Conservation (phyloP, 1,284 basidiomycete genomes). For the Singerocomus inundabilis region DNA sequence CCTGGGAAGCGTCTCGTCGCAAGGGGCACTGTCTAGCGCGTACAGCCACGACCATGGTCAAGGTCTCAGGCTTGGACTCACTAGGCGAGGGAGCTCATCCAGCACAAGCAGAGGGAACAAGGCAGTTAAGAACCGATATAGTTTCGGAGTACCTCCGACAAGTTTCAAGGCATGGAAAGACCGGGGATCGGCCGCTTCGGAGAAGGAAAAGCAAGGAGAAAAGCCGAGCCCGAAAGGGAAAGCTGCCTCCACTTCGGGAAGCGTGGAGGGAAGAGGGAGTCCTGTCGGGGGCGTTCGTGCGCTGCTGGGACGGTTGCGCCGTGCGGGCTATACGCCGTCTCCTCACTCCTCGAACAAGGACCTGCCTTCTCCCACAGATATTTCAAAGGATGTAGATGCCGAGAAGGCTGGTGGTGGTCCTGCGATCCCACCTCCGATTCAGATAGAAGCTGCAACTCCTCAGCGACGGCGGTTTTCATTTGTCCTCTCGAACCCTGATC, state of each 20-base stretch:
- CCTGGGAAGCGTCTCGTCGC: constrained; percentile 32
- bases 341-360: constrained; percentile 27
- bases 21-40: constrained; percentile 29
- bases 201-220: constrained; percentile 19
- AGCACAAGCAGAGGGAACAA: constrained; percentile 21
- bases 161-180: constrained; percentile 31
- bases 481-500: constrained; percentile 34
- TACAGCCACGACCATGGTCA: constrained; percentile 18
- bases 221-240: constrained; percentile 19
- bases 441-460: constrained; percentile 16
- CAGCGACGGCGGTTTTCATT: constrained; percentile 28
- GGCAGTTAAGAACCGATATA: constrained; percentile 7
- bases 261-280: constrained; percentile 20
- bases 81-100: constrained; percentile 17
- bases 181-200: constrained; percentile 15
- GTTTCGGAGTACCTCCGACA: constrained; percentile 27
- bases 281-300: constrained; percentile 26
- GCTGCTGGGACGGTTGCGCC: constrained; percentile 28
- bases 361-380: constrained; percentile 17
- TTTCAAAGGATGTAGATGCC: constrained; percentile 12
- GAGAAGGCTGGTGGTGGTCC: constrained; percentile 14
- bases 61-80: constrained; percentile 22
- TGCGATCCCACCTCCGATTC: constrained; percentile 19
- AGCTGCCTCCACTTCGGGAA: constrained; percentile 22
- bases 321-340: constrained; percentile 29